These are phyloP conservation scores for Colletotrichum acutatum DNA, from an alignment of 2,329 filamentous ascomycete genomes.

Conservation along the genomic window DNA sequence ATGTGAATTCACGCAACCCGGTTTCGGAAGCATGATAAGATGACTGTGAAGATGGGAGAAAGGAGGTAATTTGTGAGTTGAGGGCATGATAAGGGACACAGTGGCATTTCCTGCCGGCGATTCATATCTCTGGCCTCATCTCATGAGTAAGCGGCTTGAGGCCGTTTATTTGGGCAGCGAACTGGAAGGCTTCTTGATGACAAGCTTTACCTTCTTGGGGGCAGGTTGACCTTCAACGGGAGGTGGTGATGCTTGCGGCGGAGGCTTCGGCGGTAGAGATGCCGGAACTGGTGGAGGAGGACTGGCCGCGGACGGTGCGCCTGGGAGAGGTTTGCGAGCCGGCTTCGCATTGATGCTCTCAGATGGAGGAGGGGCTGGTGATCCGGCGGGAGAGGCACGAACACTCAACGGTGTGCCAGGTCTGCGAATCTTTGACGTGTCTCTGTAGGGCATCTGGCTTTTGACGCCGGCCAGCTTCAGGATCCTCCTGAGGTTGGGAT, in stretches of 20 bases:
- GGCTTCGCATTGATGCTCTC: conserved; percentile 46
- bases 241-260: conserved; percentile 27
- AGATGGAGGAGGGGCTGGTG: conserved; percentile 40
- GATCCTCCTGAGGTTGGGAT: conserved; percentile 47
- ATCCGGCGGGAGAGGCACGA: conserved; percentile 41
- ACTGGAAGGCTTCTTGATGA: conserved; percentile 33
- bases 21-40: background rate
- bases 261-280: conserved; percentile 22
- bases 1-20: background rate
- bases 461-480: conserved; percentile 38
- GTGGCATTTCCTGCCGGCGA: background rate
- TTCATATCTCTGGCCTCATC: background rate
- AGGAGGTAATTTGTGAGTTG: background rate
- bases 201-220: conserved; percentile 35
- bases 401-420: conserved; percentile 16
- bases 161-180: conserved; percentile 9
- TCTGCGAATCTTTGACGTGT: conserved; percentile 32
- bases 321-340: conserved; percentile 47
- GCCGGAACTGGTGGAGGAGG: conserved; percentile 20
- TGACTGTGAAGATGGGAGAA: background rate
- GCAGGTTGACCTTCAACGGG: conserved; percentile 23
- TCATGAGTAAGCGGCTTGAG: background rate
- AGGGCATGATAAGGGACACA: background rate
- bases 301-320: conserved; percentile 19
- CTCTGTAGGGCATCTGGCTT: conserved; percentile 16